These are phyloP conservation scores for Hibiscus trionum DNA, from an alignment of 345 rosid species.

Conservation along the genomic window DNA sequence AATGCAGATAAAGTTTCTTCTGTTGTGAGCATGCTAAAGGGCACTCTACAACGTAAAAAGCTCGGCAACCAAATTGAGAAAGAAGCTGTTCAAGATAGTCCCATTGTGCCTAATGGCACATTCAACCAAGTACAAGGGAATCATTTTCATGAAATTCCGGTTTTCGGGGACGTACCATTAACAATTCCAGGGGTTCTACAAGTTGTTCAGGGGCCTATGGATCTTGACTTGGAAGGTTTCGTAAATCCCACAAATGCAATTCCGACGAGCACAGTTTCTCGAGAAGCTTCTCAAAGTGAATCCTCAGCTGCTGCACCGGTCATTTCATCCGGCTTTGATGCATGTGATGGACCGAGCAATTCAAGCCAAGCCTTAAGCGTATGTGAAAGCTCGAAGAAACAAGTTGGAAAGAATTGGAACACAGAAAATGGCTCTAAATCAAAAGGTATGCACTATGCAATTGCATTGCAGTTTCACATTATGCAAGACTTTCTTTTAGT, in stretches of 20 bases:
- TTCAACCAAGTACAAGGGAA: conserved; percentile 25
- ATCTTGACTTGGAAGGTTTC: conserved; percentile 40
- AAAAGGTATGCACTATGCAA: conserved; percentile 29
- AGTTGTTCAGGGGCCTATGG: conserved; percentile 27
- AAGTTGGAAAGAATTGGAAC: conserved; percentile 26
- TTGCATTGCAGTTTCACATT: neutral
- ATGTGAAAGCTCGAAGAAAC: conserved; percentile 52
- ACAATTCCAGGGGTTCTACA: conserved; percentile 18
- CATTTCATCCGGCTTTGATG: conserved; percentile 50
- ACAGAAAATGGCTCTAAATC: conserved; percentile 38
- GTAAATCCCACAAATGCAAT: conserved; percentile 32
- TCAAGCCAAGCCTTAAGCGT: conserved; percentile 41
- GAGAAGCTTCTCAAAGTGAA: conserved; percentile 58
- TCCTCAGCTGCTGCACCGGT: conserved; percentile 71
- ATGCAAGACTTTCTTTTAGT: neutral
- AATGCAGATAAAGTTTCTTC: conserved; percentile 46
- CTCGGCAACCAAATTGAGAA: conserved; percentile 35
- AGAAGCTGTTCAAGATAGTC: conserved; percentile 31
- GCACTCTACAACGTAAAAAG: conserved; percentile 52
- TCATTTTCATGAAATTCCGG: conserved; percentile 24
- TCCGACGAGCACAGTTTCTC: conserved; percentile 34
- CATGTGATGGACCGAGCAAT: conserved; percentile 52
- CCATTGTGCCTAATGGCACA: conserved; percentile 15
- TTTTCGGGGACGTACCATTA: conserved; percentile 24
- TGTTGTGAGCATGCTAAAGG: conserved; percentile 67